A percentile compares a stretch with the other conserved stretches of the same genome.
These are phyloP conservation scores for Chromosphaera perkinsii DNA, from an alignment of 208 protist species.

Conservation along the genomic window DNA sequence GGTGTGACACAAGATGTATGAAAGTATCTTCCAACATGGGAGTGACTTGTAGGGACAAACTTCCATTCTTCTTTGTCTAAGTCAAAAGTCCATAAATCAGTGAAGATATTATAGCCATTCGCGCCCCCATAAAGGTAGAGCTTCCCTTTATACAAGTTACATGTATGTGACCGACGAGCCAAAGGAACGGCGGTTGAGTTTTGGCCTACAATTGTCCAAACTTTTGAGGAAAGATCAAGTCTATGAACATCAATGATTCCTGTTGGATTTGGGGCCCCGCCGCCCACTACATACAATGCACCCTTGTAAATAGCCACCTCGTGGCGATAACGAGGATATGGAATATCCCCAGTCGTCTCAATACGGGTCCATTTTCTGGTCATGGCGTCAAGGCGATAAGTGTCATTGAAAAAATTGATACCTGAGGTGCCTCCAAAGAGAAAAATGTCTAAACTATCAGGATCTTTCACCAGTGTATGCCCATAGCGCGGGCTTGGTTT, in stretches of 20 bases:
- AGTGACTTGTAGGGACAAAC: background rate
- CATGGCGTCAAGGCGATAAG: constrained; percentile 13
- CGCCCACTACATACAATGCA: constrained; percentile 25
- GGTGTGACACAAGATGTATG: constrained; percentile 5
- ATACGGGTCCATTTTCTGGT: constrained; percentile 11
- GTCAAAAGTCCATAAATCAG: constrained; percentile 22
- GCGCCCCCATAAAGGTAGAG: constrained; percentile 25
- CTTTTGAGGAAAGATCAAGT: constrained; percentile 6
- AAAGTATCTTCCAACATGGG: constrained; percentile 12
- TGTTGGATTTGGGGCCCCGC: constrained; percentile 22
- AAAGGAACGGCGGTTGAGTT: background rate
- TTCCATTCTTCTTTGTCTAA: background rate
- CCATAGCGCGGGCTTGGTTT: constrained; percentile 20
- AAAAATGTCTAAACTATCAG: constrained; percentile 9
- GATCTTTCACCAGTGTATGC: constrained; percentile 20
- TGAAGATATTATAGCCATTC: constrained; percentile 19
- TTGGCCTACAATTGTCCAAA: constrained; percentile 1
- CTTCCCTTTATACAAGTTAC: constrained; percentile 1
- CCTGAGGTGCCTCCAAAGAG: constrained; percentile 28
- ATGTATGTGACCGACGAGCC: constrained; percentile 17
- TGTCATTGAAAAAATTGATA: constrained; percentile 22
- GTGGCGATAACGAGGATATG: constrained; percentile 26
- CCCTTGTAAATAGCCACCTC: constrained; percentile 23
- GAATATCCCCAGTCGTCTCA: background rate
- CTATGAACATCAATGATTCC: constrained; percentile 8